Percentiles rank a stretch among this genome's conserved stretches.
Evolutionary conservation across 768 basidiomycete species (phyloP).

Genomic region (Termitomyces sp.): DNA sequence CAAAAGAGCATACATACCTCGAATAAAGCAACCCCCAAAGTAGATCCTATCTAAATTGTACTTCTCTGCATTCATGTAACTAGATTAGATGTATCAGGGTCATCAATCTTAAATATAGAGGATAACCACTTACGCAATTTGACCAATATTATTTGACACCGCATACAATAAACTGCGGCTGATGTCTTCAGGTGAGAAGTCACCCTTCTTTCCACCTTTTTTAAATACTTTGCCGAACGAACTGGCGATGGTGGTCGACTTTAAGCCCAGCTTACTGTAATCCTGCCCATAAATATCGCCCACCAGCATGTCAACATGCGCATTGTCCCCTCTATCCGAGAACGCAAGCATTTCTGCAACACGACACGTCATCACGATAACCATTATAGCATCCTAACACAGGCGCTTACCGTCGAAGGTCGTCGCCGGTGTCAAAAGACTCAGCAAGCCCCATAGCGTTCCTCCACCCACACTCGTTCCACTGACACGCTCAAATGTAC

Average conservation of each 20-base stretch:
- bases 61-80: conserved; percentile 99
- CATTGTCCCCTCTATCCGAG: conserved; percentile 92
- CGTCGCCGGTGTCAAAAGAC: conserved; percentile 90
- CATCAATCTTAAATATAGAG: conserved; percentile 4
- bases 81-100: conserved; percentile 27
- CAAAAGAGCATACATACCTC: conserved; percentile 56
- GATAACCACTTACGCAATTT: conserved; percentile 84
- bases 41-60: conserved; percentile 96
- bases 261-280: conserved; percentile 91
- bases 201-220: conserved; percentile 74
- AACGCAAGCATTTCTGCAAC: conserved; percentile 89
- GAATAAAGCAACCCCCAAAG: conserved; percentile 98
- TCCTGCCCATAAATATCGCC: conserved; percentile 99
- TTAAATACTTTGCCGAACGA: conserved; percentile 99
- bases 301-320: conserved; percentile 95
- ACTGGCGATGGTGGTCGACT: conserved; percentile 97
- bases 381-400: conserved; percentile 7
- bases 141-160: conserved; percentile 98
- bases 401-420: conserved; percentile 87
- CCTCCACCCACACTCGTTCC: conserved; percentile 97
- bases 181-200: conserved; percentile 89
- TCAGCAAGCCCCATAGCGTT: conserved; percentile 94
- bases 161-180: conserved; percentile 93
- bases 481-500: conserved; percentile 92
- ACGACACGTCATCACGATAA: not conserved